These are phyloP conservation scores for Solanum lycopersicoides DNA, from an alignment of 257 asterid genomes.

Conservation along the genomic window DNA sequence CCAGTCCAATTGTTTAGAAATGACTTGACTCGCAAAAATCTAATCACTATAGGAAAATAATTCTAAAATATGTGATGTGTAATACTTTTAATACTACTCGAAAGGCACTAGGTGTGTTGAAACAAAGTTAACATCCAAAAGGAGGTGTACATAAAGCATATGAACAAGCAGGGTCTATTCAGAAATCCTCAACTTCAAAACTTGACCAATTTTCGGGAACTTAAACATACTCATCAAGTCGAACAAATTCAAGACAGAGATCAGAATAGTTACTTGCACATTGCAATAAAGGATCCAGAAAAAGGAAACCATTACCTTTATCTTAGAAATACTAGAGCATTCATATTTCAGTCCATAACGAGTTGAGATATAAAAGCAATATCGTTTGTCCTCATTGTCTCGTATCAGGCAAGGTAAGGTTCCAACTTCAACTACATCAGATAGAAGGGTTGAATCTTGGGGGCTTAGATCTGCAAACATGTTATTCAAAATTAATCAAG, in stretches of 20 bases:
- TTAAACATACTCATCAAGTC: neutral
- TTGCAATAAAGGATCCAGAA: neutral
- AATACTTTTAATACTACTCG: neutral
- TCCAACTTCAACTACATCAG: constrained; percentile 78
- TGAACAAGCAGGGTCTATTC: neutral
- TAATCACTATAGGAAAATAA: neutral
- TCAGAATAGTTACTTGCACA: neutral
- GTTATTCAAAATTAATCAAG: neutral
- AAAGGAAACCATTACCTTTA: constrained; percentile 38
- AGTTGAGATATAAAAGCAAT: constrained; percentile 76
- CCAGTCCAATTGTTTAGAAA: neutral
- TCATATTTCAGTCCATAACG: constrained; percentile 84
- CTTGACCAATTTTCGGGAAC: neutral
- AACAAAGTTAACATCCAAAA: neutral
- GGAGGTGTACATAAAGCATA: neutral
- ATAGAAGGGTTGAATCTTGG: constrained; percentile 78
- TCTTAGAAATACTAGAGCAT: constrained; percentile 73
- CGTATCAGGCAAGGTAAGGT: constrained; percentile 49
- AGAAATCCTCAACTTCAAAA: neutral
- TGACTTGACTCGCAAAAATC: neutral
- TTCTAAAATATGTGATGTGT: neutral
- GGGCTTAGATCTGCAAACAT: constrained; percentile 75
- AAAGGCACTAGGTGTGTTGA: neutral
- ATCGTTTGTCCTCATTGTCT: constrained; percentile 60
- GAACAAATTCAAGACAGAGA: neutral